Base-by-base conservation (phyloP, 2,329 filamentous ascomycete genomes). In the Pyricularia sp. region DNA sequence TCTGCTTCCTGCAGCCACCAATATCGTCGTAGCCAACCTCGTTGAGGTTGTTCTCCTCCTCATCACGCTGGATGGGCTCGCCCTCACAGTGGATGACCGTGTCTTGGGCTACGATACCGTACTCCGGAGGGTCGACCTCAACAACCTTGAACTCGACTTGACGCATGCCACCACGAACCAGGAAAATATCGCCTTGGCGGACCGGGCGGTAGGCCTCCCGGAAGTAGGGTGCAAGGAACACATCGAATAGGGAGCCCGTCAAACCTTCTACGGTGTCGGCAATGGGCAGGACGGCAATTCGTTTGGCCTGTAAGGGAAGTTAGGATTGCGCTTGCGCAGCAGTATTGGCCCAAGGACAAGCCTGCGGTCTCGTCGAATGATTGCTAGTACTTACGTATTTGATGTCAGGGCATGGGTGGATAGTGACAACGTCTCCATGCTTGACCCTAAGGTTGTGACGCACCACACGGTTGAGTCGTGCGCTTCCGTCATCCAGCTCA, bases 111-210 rank as follows among this genome's bases (percentile, higher is more conserved):
- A 99, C 95, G 73, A 99, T 99, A 75, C 96, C 96, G 77, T 96
- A 98, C 85, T 99, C 95, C 73, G 95, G 95, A 65, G 95, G 94
- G 76, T 99, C 95, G 66, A 99, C 94, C 83, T 99, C 95, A 65
- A 99, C 94, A 61, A 99, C 94, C 86, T 99, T 99, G 86, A 99
- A 99, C 79, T 99, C 95, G 50, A 99, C 95, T 81, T 97, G 94
- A 80, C 95, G 90, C 95, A 99, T 99, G 78, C 94, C 94, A 82
- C 94, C 95, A 77, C 95, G 91, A 71, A 95, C 93, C 79, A 94
- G 97, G 86, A 99, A 99, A 69, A 97, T 88, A 78, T 99, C 95
- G 76, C 95, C 95, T 86, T 98, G 95, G 79, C 94, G 91, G 71
- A 99, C 93, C 69, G 95, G 95, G 79, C 95, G 88, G 86, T 99